A percentile compares a stretch with the other conserved stretches of the same genome.
Conservation (phyloP, 345 rosid species). For the Theobroma cacao region DNA sequence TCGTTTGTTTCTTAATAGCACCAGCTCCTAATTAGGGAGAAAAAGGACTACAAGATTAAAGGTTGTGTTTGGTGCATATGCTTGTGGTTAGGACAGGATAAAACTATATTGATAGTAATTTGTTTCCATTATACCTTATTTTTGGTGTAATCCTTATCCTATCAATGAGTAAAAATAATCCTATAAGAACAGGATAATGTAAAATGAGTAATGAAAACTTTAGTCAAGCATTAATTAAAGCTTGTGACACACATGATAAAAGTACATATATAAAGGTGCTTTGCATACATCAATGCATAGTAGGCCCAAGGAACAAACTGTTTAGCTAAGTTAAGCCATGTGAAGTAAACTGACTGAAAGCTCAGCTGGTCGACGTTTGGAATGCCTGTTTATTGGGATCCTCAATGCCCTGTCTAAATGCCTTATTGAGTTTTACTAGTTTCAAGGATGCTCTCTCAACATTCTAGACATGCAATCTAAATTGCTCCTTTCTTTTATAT, state of each 20-base stretch:
- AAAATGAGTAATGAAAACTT: background rate
- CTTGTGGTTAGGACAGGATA: background rate
- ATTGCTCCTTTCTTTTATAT: background rate
- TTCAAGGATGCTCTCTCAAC: too few species aligned
- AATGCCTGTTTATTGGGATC: too few species aligned
- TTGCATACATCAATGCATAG: too few species aligned
- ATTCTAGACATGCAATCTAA: too few species aligned
- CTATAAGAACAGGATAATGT: background rate
- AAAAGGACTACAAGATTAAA: background rate
- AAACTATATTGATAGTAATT: background rate
- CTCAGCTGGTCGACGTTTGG: too few species aligned
- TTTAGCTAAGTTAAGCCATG: too few species aligned
- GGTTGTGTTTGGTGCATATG: background rate
- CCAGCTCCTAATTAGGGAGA: background rate
- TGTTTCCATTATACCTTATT: background rate
- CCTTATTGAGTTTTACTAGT: too few species aligned
- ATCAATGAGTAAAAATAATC: background rate
- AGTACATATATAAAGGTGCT: too few species aligned
- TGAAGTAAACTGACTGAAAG: too few species aligned
- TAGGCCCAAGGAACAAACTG: too few species aligned
- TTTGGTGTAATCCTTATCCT: background rate
- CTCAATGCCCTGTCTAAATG: too few species aligned
- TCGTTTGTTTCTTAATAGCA: background rate
- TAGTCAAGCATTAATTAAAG: background rate
- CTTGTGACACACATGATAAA: too few species aligned